Evolutionary conservation across 495 filamentous ascomycete species (phyloP).

Genomic region (Podospora pseudocomata): DNA sequence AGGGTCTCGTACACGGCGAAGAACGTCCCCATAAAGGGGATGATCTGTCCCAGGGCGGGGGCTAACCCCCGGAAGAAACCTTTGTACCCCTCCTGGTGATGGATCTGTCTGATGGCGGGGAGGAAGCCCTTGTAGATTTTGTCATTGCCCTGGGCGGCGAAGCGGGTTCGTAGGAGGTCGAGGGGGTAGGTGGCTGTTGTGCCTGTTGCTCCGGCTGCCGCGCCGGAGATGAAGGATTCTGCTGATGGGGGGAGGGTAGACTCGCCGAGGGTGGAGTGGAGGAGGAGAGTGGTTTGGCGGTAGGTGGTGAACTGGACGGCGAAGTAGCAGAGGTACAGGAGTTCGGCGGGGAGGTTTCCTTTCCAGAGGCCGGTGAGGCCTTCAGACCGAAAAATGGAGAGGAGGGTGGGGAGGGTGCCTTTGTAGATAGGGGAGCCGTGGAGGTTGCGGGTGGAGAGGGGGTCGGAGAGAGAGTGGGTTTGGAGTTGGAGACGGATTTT

Average conservation of each 20-base stretch:
- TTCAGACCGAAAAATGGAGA: conserved; percentile 69
- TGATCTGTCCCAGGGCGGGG: conserved; percentile 77
- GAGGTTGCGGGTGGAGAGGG: conserved; percentile 49
- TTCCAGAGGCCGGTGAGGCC: conserved; percentile 92
- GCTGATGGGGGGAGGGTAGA: conserved; percentile 49
- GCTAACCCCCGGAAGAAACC: conserved; percentile 86
- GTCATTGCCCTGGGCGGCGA: conserved; percentile 89
- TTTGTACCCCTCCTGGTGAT: conserved; percentile 62
- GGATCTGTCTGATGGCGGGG: conserved; percentile 67
- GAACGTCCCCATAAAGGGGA: conserved; percentile 96
- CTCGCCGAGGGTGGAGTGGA: conserved; percentile 44
- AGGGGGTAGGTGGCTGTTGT: conserved; percentile 88
- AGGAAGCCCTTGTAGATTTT: conserved; percentile 69
- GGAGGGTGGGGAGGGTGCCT: conserved; percentile 74
- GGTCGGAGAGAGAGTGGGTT: conserved; percentile 72
- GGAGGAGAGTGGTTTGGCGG: conserved; percentile 60
- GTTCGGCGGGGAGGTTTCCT: conserved; percentile 91
- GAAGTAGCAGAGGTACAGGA: conserved; percentile 87
- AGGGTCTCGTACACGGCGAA: conserved; percentile 83
- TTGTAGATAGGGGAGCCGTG: conserved; percentile 65
- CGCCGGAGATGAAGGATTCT: conserved; percentile 74
- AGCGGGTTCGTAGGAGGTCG: conserved; percentile 88
- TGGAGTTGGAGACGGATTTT: conserved; percentile 96
- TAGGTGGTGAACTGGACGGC: conserved; percentile 90
- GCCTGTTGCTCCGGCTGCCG: conserved; percentile 71